These are phyloP conservation scores for Calonectria multiphialidica DNA, from an alignment of 2,329 filamentous ascomycete species.

Conservation along the genomic window DNA sequence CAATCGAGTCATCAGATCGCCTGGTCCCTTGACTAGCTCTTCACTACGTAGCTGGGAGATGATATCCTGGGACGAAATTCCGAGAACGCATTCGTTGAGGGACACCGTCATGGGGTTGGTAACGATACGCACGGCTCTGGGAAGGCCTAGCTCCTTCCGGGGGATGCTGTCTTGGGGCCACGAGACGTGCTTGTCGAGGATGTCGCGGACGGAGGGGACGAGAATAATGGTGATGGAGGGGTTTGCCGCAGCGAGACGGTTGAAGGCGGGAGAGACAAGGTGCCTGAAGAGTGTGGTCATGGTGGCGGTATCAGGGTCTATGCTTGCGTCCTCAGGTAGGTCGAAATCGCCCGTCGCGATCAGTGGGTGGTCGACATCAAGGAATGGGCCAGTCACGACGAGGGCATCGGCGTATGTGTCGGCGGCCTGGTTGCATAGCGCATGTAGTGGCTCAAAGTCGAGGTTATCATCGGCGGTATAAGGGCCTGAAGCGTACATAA, in stretches of 20 bases:
- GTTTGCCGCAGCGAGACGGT: constrained; percentile 76
- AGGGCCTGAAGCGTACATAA: constrained; percentile 86
- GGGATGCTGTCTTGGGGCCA: constrained; percentile 79
- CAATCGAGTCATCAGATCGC: constrained; percentile 77
- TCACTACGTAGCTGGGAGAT: constrained; percentile 85
- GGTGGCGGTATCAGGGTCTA: constrained; percentile 83
- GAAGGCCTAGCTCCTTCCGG: constrained; percentile 80
- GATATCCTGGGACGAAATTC: constrained; percentile 85
- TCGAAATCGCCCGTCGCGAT: constrained; percentile 86
- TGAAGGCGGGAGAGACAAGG: constrained; percentile 80
- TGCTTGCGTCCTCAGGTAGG: constrained; percentile 73
- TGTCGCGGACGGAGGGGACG: constrained; percentile 85
- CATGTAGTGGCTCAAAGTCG: constrained; percentile 87
- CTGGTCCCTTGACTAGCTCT: constrained; percentile 62
- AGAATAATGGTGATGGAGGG: constrained; percentile 86
- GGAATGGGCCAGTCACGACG: constrained; percentile 86
- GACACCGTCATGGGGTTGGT: constrained; percentile 92
- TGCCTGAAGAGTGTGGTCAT: constrained; percentile 87
- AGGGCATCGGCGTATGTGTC: constrained; percentile 82
- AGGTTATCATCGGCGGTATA: constrained; percentile 95
- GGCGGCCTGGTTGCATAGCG: constrained; percentile 82
- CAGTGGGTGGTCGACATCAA: constrained; percentile 91
- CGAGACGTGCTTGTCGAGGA: constrained; percentile 84
- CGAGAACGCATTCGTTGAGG: constrained; percentile 88
- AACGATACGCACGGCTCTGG: constrained; percentile 80